A percentile compares a stretch with the other conserved stretches of the same genome.
phyloP scores from a whole-genome alignment of 164 flowering plant genomes.

The Hamamelis virginiana region DNA sequence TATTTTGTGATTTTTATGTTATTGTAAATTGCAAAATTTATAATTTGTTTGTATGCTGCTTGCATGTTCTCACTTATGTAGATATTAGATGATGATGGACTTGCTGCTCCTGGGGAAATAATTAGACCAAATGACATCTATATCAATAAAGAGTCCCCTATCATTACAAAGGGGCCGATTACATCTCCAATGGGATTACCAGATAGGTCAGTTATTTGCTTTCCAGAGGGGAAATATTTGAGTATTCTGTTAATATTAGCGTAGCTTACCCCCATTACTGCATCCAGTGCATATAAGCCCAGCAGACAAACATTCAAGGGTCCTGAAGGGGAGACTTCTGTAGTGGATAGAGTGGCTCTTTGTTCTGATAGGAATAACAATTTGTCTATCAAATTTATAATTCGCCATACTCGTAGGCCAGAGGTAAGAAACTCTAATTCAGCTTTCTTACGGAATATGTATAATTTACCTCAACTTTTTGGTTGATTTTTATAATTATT shows the following conservation, averaged over 20 bases:
- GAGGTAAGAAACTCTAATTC: conserved; percentile 46
- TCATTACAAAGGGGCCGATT: conserved; percentile 24
- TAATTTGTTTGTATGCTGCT: neutral
- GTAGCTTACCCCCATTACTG: conserved; percentile 2
- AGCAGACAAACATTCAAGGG: conserved; percentile 51
- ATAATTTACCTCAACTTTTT: neutral
- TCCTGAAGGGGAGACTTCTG: conserved; percentile 68
- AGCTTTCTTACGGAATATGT: neutral
- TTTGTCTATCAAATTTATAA: conserved; percentile 56
- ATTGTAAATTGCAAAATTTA: neutral
- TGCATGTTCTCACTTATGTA: conserved; percentile 24
- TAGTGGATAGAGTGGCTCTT: conserved; percentile 83
- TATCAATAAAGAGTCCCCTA: conserved; percentile 64
- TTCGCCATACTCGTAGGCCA: conserved; percentile 92
- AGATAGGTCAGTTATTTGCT: conserved; percentile 44
- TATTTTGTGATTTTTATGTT: neutral
- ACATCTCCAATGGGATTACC: conserved; percentile 30
- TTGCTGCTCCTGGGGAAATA: conserved; percentile 91
- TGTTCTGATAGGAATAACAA: conserved; percentile 49
- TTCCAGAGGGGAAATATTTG: neutral
- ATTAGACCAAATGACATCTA: conserved; percentile 61
- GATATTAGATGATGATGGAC: conserved; percentile 90
- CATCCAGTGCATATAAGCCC: conserved; percentile 50
- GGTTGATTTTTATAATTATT: neutral
- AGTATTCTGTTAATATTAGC: neutral